Base-by-base conservation (phyloP, 768 basidiomycete genomes). In the Stropharia rugosoannulata region DNA sequence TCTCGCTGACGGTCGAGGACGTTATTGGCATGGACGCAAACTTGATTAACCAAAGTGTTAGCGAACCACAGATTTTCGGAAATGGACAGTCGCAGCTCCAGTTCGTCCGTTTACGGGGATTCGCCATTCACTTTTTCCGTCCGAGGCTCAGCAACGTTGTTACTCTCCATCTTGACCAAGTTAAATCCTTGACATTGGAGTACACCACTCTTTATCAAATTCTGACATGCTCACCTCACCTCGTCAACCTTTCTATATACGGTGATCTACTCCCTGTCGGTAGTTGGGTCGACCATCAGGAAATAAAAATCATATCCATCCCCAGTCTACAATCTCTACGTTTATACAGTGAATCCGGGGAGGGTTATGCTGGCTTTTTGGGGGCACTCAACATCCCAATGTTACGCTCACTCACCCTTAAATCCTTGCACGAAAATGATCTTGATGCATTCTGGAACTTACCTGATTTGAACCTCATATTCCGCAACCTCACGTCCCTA, bases 141-240 rank as follows among this genome's bases (percentile, higher is more conserved):
- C 76, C 78, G 4, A 71, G 68, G 11, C 63, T 79, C 15, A 25
- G 63, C 0, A 54, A 57, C 4, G 61, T 79, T 4, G 73, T 68
- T 22, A 76, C 71, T 0, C 70, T 83, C 16, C 77, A 80, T 55
- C 69, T 83, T 36, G 77, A 80, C 49, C 74, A 79, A 46, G 77
- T 73, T 1, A 66, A 64, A 10, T 43, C 62, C 2, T 48, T 77
- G 4, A 71, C 75, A 18, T 64, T 80, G 6, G 61, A 60, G 5
- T 77, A 73, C 59, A 52, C 59, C 12, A 65, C 67, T 4, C 74
- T 81, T 50, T 60, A 64, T 13, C 57, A 59, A 5, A 58, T 78
- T n/a, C n/a, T 79, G n/a, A 70, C 68, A 4, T 57, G 68, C 0
- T 68, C 74, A 4, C 66, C 67, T 1, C 43, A 43, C 29, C 68